phyloP scores from a whole-genome alignment of 116 monocot species.

The Thalassia testudinum region DNA sequence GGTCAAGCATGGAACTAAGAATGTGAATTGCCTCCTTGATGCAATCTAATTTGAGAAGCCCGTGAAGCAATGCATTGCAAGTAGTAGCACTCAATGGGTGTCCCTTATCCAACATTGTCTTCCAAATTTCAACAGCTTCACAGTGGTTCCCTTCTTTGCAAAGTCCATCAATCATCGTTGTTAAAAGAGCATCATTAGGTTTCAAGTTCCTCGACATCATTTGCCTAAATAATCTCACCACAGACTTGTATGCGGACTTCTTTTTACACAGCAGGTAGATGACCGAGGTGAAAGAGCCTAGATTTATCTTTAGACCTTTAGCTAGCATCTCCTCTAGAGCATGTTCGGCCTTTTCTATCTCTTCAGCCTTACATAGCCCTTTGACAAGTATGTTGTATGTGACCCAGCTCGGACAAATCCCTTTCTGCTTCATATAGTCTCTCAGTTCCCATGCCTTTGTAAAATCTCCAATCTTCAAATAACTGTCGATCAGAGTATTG shows the following conservation, averaged over 20 bases:
- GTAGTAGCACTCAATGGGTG: slow-evolving; percentile 29
- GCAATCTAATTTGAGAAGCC: slow-evolving; percentile 38
- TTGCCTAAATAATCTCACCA: slow-evolving; percentile 36
- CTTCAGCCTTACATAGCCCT: slow-evolving; percentile 38
- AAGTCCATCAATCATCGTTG: slow-evolving; percentile 27
- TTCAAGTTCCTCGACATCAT: slow-evolving; percentile 46
- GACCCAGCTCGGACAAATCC: slow-evolving; percentile 38
- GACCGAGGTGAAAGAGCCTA: slow-evolving; percentile 35
- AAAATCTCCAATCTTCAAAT: slow-evolving; percentile 33
- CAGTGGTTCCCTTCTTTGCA: slow-evolving; percentile 39
- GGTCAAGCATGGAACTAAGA: slow-evolving; percentile 34
- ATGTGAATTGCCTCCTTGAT: slow-evolving; percentile 38
- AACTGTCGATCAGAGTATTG: slow-evolving; percentile 61
- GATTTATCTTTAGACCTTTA: slow-evolving; percentile 29
- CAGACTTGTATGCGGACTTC: slow-evolving; percentile 29
- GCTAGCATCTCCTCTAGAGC: slow-evolving; percentile 60
- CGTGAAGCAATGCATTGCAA: slow-evolving; percentile 68
- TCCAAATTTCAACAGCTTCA: slow-evolving; percentile 52
- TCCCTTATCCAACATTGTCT: slow-evolving; percentile 37
- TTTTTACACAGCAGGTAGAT: slow-evolving; percentile 38
- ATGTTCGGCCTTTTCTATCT: slow-evolving; percentile 50
- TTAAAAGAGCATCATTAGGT: slow-evolving; percentile 51
- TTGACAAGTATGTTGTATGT: slow-evolving; percentile 61
- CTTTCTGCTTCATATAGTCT: slow-evolving; percentile 50
- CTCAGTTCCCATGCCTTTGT: slow-evolving; percentile 30